Evolutionary conservation across 208 protist species (phyloP).

Genomic region (Wallacemonas sp.): DNA sequence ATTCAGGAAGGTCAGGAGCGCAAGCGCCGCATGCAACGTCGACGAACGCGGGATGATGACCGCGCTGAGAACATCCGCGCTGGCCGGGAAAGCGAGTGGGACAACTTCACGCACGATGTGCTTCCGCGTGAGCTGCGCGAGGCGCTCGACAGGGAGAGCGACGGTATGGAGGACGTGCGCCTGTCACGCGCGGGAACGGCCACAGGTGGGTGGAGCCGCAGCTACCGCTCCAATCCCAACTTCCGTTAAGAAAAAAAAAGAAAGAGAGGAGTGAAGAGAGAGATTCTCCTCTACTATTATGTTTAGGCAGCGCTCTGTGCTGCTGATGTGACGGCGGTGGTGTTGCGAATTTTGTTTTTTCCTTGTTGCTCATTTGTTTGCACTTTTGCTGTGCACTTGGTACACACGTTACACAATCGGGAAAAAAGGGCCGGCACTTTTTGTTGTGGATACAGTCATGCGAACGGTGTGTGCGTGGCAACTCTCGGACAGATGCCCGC

Average conservation of each 20-base stretch:
- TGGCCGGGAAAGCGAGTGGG: constrained; percentile 70
- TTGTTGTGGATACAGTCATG: too few relatives aligned
- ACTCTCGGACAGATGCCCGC: too few relatives aligned
- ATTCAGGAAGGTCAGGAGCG: constrained; percentile 85
- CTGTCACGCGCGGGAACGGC: constrained; percentile 70
- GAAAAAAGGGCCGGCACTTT: too few relatives aligned
- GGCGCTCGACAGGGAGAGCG: constrained; percentile 81
- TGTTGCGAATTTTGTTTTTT: too few relatives aligned
- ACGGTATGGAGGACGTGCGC: constrained; percentile 90
- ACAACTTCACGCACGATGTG: constrained; percentile 86
- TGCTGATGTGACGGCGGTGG: too few relatives aligned
- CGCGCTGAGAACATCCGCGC: constrained; percentile 42
- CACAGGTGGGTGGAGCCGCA: constrained; percentile 74
- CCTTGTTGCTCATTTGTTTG: too few relatives aligned
- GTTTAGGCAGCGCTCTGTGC: too few relatives aligned
- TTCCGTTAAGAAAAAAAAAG: constrained; percentile 38
- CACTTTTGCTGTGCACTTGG: too few relatives aligned
- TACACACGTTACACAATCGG: too few relatives aligned
- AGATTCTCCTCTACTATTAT: too few relatives aligned
- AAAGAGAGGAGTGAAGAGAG: background rate
- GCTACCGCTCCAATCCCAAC: constrained; percentile 76
- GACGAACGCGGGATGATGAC: constrained; percentile 39
- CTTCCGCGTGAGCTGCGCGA: constrained; percentile 85
- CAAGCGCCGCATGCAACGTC: constrained; percentile 81
- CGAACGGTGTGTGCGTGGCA: too few relatives aligned